Evolutionary conservation across 1,139 yeast species (phyloP).

Genomic region (Geotrichum klebahnii): DNA sequence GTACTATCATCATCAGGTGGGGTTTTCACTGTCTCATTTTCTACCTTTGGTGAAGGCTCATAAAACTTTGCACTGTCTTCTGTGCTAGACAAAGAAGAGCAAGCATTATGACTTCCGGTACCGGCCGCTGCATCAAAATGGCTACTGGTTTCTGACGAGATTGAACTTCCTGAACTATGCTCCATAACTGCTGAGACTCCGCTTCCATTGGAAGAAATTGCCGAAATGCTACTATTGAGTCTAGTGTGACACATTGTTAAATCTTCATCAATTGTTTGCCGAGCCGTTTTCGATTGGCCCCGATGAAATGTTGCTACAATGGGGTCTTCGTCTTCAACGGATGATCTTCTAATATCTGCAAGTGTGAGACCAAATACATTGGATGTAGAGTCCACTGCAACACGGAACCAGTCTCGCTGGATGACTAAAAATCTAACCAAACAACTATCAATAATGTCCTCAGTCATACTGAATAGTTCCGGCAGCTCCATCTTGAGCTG

Average conservation of each 20-base stretch:
- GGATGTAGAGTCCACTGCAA: conserved; percentile 32
- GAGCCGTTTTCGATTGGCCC: not conserved
- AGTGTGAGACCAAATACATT: conserved; percentile 23
- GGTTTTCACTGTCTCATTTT: not conserved
- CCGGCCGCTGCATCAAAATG: not conserved
- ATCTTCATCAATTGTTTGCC: conserved; percentile 8
- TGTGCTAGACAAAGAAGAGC: not conserved
- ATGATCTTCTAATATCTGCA: conserved; percentile 15
- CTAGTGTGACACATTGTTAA: conserved; percentile 6
- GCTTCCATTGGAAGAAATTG: conserved; percentile 6
- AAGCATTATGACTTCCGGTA: not conserved
- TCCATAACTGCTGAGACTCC: conserved; percentile 3
- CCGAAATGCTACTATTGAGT: conserved; percentile 1
- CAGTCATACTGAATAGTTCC: conserved; percentile 29
- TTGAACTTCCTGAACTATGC: conserved; percentile 12
- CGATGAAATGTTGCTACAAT: conserved; percentile 11
- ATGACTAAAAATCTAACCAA: conserved; percentile 28
- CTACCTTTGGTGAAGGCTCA: too few relatives aligned
- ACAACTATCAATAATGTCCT: conserved; percentile 28
- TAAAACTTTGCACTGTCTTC: too few relatives aligned
- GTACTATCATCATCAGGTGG: not conserved
- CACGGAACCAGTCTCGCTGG: conserved; percentile 32
- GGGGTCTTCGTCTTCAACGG: conserved; percentile 11
- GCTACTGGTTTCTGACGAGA: conserved; percentile 11
- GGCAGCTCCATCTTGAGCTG: conserved; percentile 34